These are phyloP conservation scores for Intubia oerlemansii DNA, from an alignment of 2,329 filamentous ascomycete species.

Conservation along the genomic window DNA sequence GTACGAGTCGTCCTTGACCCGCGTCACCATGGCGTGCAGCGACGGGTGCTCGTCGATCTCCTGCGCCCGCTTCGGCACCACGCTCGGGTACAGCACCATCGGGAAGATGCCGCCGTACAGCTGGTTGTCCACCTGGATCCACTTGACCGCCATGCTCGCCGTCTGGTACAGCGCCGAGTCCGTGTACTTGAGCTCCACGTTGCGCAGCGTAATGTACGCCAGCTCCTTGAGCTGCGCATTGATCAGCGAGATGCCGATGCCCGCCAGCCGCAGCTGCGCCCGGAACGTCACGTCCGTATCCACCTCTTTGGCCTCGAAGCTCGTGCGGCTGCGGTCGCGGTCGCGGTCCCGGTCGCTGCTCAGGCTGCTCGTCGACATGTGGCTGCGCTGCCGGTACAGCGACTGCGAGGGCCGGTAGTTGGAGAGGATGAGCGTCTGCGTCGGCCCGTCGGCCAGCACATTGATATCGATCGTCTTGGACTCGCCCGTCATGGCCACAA, in stretches of 20 bases:
- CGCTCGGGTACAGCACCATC: constrained; percentile 89
- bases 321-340: constrained; percentile 21
- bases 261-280: constrained; percentile 70
- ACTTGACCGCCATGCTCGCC: constrained; percentile 76
- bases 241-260: constrained; percentile 81
- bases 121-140: constrained; percentile 98
- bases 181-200: constrained; percentile 75
- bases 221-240: constrained; percentile 83
- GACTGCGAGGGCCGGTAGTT: constrained; percentile 79
- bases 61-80: constrained; percentile 89
- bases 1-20: constrained; percentile 96
- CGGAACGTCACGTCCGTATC: constrained; percentile 78
- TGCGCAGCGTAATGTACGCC: constrained; percentile 80
- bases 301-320: constrained; percentile 86
- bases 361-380: neutral
- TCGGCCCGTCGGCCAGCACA: constrained; percentile 85
- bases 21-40: constrained; percentile 73
- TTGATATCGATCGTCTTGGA: constrained; percentile 92
- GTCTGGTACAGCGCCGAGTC: constrained; percentile 93
- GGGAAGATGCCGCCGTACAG: constrained; percentile 96
- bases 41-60: constrained; percentile 95
- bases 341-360: constrained; percentile 1
- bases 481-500: constrained; percentile 43
- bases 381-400: constrained; percentile 40
- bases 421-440: constrained; percentile 79